A percentile compares a stretch with the other conserved stretches of the same genome.
Conservation (phyloP, 768 basidiomycete genomes). For the Mycena haematopus region DNA sequence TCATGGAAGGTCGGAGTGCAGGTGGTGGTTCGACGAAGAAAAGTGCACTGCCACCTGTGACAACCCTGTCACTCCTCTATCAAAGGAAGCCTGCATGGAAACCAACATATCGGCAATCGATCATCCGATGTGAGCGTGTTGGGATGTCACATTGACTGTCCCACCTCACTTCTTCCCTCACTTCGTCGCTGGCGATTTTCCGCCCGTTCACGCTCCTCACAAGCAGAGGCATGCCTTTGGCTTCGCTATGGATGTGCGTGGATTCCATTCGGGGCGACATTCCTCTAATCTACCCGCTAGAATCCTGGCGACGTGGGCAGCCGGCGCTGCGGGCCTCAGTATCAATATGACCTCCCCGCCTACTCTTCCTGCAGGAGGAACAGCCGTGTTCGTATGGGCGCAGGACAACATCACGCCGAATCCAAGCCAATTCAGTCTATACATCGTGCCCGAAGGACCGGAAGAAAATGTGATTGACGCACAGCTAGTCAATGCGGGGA, state of each 20-base stretch:
- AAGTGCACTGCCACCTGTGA: too few relatives aligned
- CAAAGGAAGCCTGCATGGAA: too few relatives aligned
- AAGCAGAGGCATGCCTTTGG: constrained; percentile 9
- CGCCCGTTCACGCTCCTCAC: not conserved
- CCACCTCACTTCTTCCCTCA: not conserved
- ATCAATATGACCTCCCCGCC: constrained; percentile 14
- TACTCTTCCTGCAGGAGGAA: constrained; percentile 10
- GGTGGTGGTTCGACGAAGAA: too few relatives aligned
- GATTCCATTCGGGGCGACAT: not conserved
- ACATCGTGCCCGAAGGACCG: constrained; percentile 4
- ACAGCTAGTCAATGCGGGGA: constrained; percentile 14
- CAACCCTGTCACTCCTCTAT: too few relatives aligned
- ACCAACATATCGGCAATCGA: too few relatives aligned
- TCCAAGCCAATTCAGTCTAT: constrained; percentile 16
- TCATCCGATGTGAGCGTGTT: not conserved
- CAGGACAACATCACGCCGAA: constrained; percentile 13
- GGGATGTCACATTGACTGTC: not conserved
- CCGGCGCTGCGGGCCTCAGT: constrained; percentile 8
- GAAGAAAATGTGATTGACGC: not conserved
- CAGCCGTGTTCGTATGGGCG: constrained; percentile 10
- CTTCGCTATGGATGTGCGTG: constrained; percentile 4
- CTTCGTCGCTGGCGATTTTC: constrained; percentile 10
- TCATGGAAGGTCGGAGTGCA: too few relatives aligned
- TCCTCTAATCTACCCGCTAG: constrained; percentile 2
- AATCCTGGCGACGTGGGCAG: constrained; percentile 4